A percentile compares a stretch with the other conserved stretches of the same genome.
phyloP scores from a whole-genome alignment of 1,139 yeast genomes.

The Zygosaccharomyces sapae region DNA sequence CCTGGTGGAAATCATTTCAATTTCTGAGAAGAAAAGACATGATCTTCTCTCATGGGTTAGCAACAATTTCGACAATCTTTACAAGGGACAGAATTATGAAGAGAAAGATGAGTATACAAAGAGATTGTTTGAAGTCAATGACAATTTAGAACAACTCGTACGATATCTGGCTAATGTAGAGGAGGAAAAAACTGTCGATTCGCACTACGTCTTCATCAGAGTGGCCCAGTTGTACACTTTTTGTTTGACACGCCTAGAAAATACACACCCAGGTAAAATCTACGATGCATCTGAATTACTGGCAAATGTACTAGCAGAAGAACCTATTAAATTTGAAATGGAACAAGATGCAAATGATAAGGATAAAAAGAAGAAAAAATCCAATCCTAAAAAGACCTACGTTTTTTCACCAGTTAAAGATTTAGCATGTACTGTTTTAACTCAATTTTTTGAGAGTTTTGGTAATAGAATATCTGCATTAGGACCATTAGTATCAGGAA shows the following conservation, averaged over 20 bases:
- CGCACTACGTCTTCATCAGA: conserved; percentile 23
- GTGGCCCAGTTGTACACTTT: conserved; percentile 24
- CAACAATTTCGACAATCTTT: conserved; percentile 17
- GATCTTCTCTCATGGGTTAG: conserved; percentile 24
- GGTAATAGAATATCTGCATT: conserved; percentile 36
- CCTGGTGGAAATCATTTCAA: conserved; percentile 7
- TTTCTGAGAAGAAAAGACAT: conserved; percentile 18
- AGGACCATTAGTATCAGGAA: conserved; percentile 30
- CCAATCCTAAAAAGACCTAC: conserved; percentile 20
- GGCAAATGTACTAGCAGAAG: conserved; percentile 29
- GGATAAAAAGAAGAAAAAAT: conserved; percentile 21
- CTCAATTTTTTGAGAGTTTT: conserved; percentile 34
- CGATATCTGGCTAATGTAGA: conserved; percentile 16
- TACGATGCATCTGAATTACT: conserved; percentile 31
- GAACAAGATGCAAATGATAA: conserved; percentile 10
- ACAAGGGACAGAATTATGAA: conserved; percentile 5
- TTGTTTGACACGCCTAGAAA: conserved; percentile 19
- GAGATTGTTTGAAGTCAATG: conserved; percentile 6
- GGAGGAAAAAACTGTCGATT: conserved; percentile 17
- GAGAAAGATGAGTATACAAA: conserved; percentile 7
- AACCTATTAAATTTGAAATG: conserved; percentile 19
- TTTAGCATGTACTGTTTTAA: conserved; percentile 23
- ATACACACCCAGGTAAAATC: conserved; percentile 23
- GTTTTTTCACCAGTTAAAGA: conserved; percentile 28
- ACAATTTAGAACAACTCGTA: conserved; percentile 16